Conservation (phyloP, 1,284 basidiomycete species). For the Boletellus dicymbophilus region DNA sequence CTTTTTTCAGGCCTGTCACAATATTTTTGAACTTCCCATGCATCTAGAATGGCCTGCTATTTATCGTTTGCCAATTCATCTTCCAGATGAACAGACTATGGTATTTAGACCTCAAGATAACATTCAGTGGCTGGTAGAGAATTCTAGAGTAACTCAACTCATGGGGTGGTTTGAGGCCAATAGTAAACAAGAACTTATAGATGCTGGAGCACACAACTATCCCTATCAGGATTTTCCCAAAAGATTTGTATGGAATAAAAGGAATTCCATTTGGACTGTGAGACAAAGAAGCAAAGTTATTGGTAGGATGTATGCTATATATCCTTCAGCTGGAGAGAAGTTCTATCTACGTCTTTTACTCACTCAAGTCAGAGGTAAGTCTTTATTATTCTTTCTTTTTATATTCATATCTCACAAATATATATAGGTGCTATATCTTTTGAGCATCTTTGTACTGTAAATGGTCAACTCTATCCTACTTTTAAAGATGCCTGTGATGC, state of each 20-base stretch:
- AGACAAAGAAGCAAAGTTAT: conserved; percentile 21
- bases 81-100: conserved; percentile 35
- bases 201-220: conserved; percentile 26
- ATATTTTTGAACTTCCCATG: conserved; percentile 23
- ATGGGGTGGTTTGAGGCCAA: conserved; percentile 47
- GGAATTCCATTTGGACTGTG: not conserved
- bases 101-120: conserved; percentile 29
- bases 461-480: conserved; percentile 20
- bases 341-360: conserved; percentile 40
- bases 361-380: conserved; percentile 28
- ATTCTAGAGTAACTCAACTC: conserved; percentile 23
- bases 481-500: conserved; percentile 32
- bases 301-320: conserved; percentile 36
- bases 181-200: conserved; percentile 20
- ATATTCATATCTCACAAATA: no score
- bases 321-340: conserved; percentile 27
- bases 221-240: conserved; percentile 47
- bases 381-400: not conserved
- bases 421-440: conserved; percentile 30
- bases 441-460: conserved; percentile 27
- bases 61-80: conserved; percentile 13
- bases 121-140: conserved; percentile 16
- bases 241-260: conserved; percentile 20
- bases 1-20: conserved; percentile 16
- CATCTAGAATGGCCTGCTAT: conserved; percentile 18